A percentile compares a stretch with the other conserved stretches of the same genome.
phyloP scores from a whole-genome alignment of 2,329 filamentous ascomycete species.

The Penicillium sp. region DNA sequence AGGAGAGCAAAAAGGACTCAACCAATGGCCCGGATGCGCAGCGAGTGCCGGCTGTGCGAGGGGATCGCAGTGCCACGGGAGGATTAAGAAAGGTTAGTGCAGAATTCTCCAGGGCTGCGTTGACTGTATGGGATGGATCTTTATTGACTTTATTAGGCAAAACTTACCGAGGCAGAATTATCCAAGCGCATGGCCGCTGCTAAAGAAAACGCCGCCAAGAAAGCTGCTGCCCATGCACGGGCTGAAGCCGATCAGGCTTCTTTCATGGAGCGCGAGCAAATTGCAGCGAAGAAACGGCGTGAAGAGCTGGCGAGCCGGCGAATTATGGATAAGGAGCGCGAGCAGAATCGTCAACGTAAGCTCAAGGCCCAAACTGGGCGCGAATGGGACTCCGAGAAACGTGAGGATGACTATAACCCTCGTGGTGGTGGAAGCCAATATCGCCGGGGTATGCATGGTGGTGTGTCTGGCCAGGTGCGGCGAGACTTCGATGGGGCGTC shows the following conservation, averaged over 20 bases:
- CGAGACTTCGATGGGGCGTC: constrained; percentile 30
- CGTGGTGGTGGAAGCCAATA: constrained; percentile 45
- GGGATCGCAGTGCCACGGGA: constrained; percentile 56
- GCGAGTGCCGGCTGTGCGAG: constrained; percentile 51
- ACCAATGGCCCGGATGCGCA: constrained; percentile 24
- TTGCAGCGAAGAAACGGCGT: constrained; percentile 55
- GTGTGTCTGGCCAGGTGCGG: constrained; percentile 41
- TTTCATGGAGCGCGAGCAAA: constrained; percentile 63
- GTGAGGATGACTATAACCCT: constrained; percentile 54
- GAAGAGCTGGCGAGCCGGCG: constrained; percentile 54
- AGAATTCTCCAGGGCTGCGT: not conserved
- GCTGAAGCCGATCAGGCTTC: constrained; percentile 68
- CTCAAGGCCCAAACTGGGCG: constrained; percentile 58
- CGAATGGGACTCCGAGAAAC: constrained; percentile 65
- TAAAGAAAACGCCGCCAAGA: constrained; percentile 60
- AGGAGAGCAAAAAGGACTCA: constrained; percentile 13
- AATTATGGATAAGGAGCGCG: constrained; percentile 63
- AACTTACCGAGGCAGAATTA: constrained; percentile 66
- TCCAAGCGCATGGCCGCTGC: constrained; percentile 62
- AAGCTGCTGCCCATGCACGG: constrained; percentile 61
- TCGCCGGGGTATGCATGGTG: constrained; percentile 54
- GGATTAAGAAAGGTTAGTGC: constrained; percentile 48
- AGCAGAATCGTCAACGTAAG: constrained; percentile 61
- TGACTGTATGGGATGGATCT: not conserved
- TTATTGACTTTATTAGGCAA: constrained; percentile 47